Evolutionary conservation across 306 rosid species (phyloP).

Genomic region (Carpinus fangiana): DNA sequence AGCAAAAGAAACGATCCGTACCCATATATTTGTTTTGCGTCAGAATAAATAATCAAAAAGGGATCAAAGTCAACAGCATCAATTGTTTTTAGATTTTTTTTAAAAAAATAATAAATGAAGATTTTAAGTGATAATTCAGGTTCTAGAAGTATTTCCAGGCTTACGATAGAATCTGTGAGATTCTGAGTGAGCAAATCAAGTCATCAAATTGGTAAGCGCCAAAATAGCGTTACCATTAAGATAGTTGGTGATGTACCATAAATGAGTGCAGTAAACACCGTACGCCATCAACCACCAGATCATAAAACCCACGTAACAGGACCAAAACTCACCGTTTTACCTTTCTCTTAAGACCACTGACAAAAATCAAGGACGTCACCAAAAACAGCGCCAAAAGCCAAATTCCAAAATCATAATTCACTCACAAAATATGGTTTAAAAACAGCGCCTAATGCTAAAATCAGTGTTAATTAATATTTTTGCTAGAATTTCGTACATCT

Average conservation of each 20-base stretch:
- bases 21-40: neutral
- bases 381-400: too few species aligned
- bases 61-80: neutral
- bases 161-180: too few species aligned
- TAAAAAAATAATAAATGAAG: too few species aligned
- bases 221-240: slow-evolving; percentile 29
- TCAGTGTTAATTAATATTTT: neutral
- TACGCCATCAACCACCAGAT: slow-evolving; percentile 12
- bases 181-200: neutral
- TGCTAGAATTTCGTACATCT: neutral
- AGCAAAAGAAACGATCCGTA: neutral
- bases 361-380: neutral
- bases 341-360: neutral
- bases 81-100: too few species aligned
- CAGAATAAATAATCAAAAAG: neutral
- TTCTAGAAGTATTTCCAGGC: too few species aligned
- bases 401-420: too few species aligned
- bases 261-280: slow-evolving; percentile 30
- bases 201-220: neutral
- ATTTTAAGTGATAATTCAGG: too few species aligned
- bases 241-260: slow-evolving; percentile 43
- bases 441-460: neutral
- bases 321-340: neutral
- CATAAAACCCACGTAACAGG: neutral
- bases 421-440: too few species aligned